Percentiles rank a stretch among this genome's conserved stretches.
Evolutionary conservation across 129 eudicot genomes (phyloP).

Genomic region (Rutidosis leptorrhynchoides): DNA sequence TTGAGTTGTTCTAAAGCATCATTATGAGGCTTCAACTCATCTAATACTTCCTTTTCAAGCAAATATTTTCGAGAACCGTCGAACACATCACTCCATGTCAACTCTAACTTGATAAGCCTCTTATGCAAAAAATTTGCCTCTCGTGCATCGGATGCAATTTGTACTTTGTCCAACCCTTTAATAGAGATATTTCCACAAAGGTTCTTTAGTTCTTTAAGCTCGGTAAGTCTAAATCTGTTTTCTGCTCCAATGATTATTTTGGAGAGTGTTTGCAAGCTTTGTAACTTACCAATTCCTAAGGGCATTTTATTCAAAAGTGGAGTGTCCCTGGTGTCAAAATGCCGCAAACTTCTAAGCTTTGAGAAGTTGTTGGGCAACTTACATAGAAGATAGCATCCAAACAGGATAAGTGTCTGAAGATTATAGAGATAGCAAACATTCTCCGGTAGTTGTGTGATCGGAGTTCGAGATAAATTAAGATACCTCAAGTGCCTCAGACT

Average conservation of each 20-base stretch:
- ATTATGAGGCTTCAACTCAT: too few relatives aligned
- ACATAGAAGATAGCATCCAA: slow-evolving; percentile 21
- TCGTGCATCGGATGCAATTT: not conserved
- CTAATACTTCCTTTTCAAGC: too few relatives aligned
- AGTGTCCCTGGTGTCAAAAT: slow-evolving; percentile 41
- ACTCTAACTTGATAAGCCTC: slow-evolving; percentile 11
- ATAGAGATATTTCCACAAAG: slow-evolving; percentile 21
- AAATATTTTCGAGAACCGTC: not conserved
- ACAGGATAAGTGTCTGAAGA: slow-evolving; percentile 38
- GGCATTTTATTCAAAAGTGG: slow-evolving; percentile 35
- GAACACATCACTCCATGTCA: slow-evolving; percentile 14
- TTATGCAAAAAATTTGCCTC: slow-evolving; percentile 17
- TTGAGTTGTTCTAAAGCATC: not conserved
- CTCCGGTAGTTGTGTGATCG: slow-evolving; percentile 24
- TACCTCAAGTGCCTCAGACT: slow-evolving; percentile 34
- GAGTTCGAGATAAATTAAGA: slow-evolving; percentile 25
- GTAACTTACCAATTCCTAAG: slow-evolving; percentile 26
- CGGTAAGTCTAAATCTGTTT: slow-evolving; percentile 22
- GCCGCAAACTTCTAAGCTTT: slow-evolving; percentile 33
- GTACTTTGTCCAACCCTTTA: slow-evolving; percentile 13
- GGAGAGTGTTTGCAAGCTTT: slow-evolving; percentile 22
- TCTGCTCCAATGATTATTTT: slow-evolving; percentile 23
- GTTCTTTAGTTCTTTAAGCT: slow-evolving; percentile 15
- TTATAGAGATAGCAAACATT: slow-evolving; percentile 26
- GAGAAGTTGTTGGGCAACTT: slow-evolving; percentile 31